Conservation (phyloP, 164 flowering plant genomes). For the Protea cynaroides region DNA sequence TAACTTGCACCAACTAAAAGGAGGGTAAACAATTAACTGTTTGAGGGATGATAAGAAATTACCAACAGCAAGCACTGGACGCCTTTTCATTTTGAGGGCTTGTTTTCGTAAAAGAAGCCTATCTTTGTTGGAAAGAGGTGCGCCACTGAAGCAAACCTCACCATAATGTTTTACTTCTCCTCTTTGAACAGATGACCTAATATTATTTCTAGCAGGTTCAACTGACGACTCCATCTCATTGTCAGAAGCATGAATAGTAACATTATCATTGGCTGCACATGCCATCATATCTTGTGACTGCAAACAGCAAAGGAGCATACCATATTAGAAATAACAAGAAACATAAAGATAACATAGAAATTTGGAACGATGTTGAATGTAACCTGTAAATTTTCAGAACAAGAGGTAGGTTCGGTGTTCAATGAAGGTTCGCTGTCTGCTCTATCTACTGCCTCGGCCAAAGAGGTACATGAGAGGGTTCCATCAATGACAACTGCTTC, state of each 20-base stretch:
- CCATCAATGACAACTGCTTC: slow-evolving; percentile 8
- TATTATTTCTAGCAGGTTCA: slow-evolving; percentile 7
- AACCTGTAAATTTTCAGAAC: slow-evolving; percentile 15
- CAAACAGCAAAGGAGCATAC: background rate
- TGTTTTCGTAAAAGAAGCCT: slow-evolving; percentile 82
- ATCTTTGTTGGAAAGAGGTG: slow-evolving; percentile 69
- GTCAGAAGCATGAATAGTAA: slow-evolving; percentile 9
- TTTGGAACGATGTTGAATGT: background rate
- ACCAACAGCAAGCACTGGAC: slow-evolving; percentile 90
- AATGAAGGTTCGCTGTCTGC: background rate
- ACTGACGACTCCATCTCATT: slow-evolving; percentile 15
- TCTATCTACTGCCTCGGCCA: slow-evolving; percentile 7
- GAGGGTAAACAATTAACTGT: background rate
- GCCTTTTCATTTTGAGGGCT: slow-evolving; percentile 72
- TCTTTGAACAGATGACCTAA: slow-evolving; percentile 11
- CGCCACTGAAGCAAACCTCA: slow-evolving; percentile 17
- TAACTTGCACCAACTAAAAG: background rate
- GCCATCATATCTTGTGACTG: slow-evolving; percentile 9
- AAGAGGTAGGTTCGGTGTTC: slow-evolving; percentile 9
- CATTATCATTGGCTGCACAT: slow-evolving; percentile 10
- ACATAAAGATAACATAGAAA: background rate
- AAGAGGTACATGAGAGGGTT: slow-evolving; percentile 5
- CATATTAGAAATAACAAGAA: slow-evolving; percentile 8
- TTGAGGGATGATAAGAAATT: slow-evolving; percentile 17
- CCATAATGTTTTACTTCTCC: slow-evolving; percentile 7